phyloP scores from a whole-genome alignment of 805 yeast genomes.

The Kodamaea jinghongensis region DNA sequence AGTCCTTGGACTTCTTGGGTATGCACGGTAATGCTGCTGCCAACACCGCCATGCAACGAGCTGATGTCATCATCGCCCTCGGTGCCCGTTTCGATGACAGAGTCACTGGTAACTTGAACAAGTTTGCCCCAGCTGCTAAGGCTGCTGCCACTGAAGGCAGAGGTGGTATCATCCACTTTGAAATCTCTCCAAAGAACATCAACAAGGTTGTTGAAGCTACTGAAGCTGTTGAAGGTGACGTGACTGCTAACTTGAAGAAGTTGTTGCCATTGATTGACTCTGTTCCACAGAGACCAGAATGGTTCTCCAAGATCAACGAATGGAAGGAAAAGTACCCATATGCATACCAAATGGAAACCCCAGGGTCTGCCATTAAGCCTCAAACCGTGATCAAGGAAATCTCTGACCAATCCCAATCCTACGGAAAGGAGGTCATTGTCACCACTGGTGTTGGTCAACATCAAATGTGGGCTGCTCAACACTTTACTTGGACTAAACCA shows the following conservation, averaged over 20 bases:
- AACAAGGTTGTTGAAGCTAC: slow-evolving; percentile 96
- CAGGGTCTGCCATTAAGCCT: slow-evolving; percentile 81
- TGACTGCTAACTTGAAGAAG: slow-evolving; percentile 67
- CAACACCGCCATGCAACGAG: slow-evolving; percentile 88
- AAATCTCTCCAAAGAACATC: slow-evolving; percentile 93
- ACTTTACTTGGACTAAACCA: slow-evolving; percentile 90
- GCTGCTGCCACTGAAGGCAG: slow-evolving; percentile 82
- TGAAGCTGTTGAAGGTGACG: slow-evolving; percentile 96
- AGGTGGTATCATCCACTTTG: slow-evolving; percentile 97
- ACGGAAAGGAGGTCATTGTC: slow-evolving; percentile 73
- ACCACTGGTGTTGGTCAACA: slow-evolving; percentile 99
- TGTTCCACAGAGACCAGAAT: slow-evolving; percentile 68
- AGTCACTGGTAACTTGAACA: slow-evolving; percentile 82
- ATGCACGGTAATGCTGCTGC: slow-evolving; percentile 98
- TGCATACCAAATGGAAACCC: slow-evolving; percentile 74
- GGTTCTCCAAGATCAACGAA: slow-evolving; percentile 70
- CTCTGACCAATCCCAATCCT: slow-evolving; percentile 62
- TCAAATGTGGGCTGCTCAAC: slow-evolving; percentile 99
- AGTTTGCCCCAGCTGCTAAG: slow-evolving; percentile 92
- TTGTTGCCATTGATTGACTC: slow-evolving; percentile 68
- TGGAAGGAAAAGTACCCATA: slow-evolving; percentile 92
- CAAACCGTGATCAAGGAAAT: slow-evolving; percentile 85
- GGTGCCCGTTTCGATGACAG: slow-evolving; percentile 99
- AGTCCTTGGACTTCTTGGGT: slow-evolving; percentile 93
- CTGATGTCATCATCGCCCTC: slow-evolving; percentile 88